These are phyloP conservation scores for Umbilicaria muhlenbergii DNA, from an alignment of 495 filamentous ascomycete species.

Conservation along the genomic window DNA sequence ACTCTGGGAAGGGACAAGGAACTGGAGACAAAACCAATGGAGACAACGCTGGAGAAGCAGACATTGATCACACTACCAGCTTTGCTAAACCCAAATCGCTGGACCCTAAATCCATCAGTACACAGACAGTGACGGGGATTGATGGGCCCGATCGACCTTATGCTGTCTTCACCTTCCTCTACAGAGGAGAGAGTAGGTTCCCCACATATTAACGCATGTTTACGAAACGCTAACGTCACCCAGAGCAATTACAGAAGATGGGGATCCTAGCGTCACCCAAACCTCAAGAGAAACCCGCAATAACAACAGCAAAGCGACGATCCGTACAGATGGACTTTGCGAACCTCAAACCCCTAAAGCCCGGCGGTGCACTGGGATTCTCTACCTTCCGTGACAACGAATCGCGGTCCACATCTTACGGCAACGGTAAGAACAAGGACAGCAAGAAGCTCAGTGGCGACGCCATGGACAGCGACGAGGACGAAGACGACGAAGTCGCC, in stretches of 20 bases:
- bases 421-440: constrained; percentile 38
- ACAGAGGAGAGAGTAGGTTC: constrained; percentile 80
- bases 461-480: constrained; percentile 42
- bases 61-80: constrained; percentile 94
- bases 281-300: constrained; percentile 34
- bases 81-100: constrained; percentile 96
- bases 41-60: constrained; percentile 33
- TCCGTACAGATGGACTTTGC: constrained; percentile 69
- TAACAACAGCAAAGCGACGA: constrained; percentile 46
- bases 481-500: constrained; percentile 43
- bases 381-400: constrained; percentile 68
- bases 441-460: constrained; percentile 16
- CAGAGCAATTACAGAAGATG: constrained; percentile 91
- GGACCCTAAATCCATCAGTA: constrained; percentile 93
- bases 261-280: constrained; percentile 57
- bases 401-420: constrained; percentile 26
- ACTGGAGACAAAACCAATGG: constrained; percentile 24
- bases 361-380: constrained; percentile 76
- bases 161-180: constrained; percentile 95
- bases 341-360: constrained; percentile 68
- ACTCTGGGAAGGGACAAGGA: constrained; percentile 30
- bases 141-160: constrained; percentile 91
- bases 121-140: constrained; percentile 96
- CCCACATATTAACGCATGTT: constrained; percentile 1
- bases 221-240: constrained; percentile 11